phyloP scores from a whole-genome alignment of 208 protist species.

The Trypanosoma vivax region DNA sequence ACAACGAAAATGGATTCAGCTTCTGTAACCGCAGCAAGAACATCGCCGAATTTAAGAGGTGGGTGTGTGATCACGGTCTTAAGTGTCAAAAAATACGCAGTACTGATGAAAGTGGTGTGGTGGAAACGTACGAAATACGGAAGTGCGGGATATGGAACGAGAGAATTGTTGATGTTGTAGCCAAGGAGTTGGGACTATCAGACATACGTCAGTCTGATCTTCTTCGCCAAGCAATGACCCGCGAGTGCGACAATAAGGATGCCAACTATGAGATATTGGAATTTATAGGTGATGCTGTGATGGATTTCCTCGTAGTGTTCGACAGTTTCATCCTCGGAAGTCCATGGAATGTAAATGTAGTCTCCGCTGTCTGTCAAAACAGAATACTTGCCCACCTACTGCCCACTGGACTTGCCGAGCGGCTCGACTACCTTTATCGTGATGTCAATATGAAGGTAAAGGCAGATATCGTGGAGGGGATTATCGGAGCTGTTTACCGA shows the following conservation, averaged over 20 bases:
- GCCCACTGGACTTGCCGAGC: constrained; percentile 19
- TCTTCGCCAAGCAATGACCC: constrained; percentile 37
- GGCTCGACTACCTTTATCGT: constrained; percentile 22
- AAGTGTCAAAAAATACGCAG: not conserved
- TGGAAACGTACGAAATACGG: constrained; percentile 11
- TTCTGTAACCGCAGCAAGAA: constrained; percentile 6
- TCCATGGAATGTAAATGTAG: constrained; percentile 8
- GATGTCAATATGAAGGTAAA: constrained; percentile 28
- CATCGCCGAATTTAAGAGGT: constrained; percentile 14
- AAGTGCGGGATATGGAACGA: not conserved
- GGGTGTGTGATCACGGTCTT: constrained; percentile 2
- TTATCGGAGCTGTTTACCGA: constrained; percentile 52
- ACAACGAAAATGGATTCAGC: not conserved
- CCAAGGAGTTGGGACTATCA: constrained; percentile 8
- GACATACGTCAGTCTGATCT: not conserved
- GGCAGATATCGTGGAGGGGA: constrained; percentile 61
- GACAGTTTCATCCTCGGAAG: constrained; percentile 25
- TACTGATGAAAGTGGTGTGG: not conserved
- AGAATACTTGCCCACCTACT: constrained; percentile 40
- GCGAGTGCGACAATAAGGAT: constrained; percentile 35
- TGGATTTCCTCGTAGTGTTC: constrained; percentile 51
- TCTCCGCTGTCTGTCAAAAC: constrained; percentile 31
- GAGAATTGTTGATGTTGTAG: not conserved
- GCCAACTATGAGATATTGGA: constrained; percentile 62
- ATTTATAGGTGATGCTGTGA: constrained; percentile 61